Conservation (phyloP, 768 basidiomycete species). For the Rhodocollybia butyracea region DNA sequence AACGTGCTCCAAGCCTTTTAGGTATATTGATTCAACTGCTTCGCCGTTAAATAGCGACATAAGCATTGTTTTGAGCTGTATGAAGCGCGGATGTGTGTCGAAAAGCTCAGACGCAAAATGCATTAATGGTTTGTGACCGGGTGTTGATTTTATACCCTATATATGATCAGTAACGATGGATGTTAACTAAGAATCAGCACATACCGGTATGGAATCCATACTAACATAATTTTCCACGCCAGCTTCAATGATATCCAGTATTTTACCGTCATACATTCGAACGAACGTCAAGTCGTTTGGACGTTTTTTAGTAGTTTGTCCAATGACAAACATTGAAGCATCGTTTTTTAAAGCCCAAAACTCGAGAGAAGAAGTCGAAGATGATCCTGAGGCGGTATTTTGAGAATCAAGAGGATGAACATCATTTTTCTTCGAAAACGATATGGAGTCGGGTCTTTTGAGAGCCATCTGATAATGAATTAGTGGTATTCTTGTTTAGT, state of each 20-base stretch:
- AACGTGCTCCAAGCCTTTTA: conserved; percentile 83
- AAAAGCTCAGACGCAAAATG: conserved; percentile 96
- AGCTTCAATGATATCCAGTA: conserved; percentile 94
- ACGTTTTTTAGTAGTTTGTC: conserved; percentile 91
- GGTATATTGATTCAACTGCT: conserved; percentile 76
- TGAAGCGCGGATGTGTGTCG: conserved; percentile 89
- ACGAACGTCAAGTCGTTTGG: conserved; percentile 85
- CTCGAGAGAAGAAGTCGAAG: conserved; percentile 62
- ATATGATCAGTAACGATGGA: background rate
- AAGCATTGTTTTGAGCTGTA: conserved; percentile 89
- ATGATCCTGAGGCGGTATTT: conserved; percentile 7
- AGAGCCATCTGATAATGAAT: conserved; percentile 72
- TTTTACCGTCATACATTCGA: conserved; percentile 79
- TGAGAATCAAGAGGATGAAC: conserved; percentile 86
- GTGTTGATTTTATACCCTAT: conserved; percentile 85
- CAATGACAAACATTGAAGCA: conserved; percentile 85
- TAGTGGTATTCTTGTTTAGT: background rate
- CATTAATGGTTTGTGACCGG: conserved; percentile 88
- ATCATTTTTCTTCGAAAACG: conserved; percentile 91
- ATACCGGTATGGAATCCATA: conserved; percentile 84
- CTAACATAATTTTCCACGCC: conserved; percentile 79
- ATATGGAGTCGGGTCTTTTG: conserved; percentile 86
- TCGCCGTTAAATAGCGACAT: conserved; percentile 91
- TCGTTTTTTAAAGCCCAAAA: conserved; percentile 97
- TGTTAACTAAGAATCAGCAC: conserved; percentile 13